A percentile compares a stretch with the other conserved stretches of the same genome.
phyloP scores from a whole-genome alignment of 2,329 filamentous ascomycete genomes.

The Epichloe aotearoae region DNA sequence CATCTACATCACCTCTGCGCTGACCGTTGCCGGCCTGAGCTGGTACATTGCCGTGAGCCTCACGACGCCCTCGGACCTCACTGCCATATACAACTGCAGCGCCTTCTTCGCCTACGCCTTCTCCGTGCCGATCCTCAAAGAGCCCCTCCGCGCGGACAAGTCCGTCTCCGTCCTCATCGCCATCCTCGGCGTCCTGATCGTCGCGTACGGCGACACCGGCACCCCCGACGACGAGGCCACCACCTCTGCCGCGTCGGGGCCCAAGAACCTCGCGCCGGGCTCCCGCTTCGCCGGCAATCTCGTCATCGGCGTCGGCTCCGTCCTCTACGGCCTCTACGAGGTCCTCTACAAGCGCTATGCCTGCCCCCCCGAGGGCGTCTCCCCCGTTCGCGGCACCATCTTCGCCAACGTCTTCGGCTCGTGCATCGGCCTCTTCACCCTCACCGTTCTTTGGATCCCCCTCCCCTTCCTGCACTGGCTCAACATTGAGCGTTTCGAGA shows the following conservation, averaged over 20 bases:
- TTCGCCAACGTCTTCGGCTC: slow-evolving; percentile 90
- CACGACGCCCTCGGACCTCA: slow-evolving; percentile 86
- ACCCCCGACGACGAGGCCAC: slow-evolving; percentile 31
- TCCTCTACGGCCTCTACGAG: slow-evolving; percentile 94
- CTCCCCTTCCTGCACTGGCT: slow-evolving; percentile 69
- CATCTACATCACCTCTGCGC: slow-evolving; percentile 65
- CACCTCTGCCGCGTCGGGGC: neutral
- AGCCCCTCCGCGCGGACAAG: slow-evolving; percentile 75
- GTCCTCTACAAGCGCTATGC: slow-evolving; percentile 90
- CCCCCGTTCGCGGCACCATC: slow-evolving; percentile 74
- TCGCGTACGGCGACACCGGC: slow-evolving; percentile 75
- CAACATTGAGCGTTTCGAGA: slow-evolving; percentile 68
- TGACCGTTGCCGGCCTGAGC: slow-evolving; percentile 81
- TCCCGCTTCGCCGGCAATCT: slow-evolving; percentile 74
- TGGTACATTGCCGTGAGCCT: slow-evolving; percentile 94
- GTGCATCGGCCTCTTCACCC: slow-evolving; percentile 74
- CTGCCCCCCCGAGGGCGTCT: slow-evolving; percentile 81
- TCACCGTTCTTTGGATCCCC: slow-evolving; percentile 83
- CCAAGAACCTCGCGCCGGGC: slow-evolving; percentile 25
- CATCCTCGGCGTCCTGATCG: slow-evolving; percentile 80
- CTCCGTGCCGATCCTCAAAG: slow-evolving; percentile 76
- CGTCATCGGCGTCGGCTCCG: slow-evolving; percentile 78
- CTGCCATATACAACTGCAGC: slow-evolving; percentile 97
- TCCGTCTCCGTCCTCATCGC: slow-evolving; percentile 75
- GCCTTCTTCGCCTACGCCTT: slow-evolving; percentile 98